A percentile compares a stretch with the other conserved stretches of the same genome.
Conservation (phyloP, 495 filamentous ascomycete species). For the Lepidopterella palustris region DNA sequence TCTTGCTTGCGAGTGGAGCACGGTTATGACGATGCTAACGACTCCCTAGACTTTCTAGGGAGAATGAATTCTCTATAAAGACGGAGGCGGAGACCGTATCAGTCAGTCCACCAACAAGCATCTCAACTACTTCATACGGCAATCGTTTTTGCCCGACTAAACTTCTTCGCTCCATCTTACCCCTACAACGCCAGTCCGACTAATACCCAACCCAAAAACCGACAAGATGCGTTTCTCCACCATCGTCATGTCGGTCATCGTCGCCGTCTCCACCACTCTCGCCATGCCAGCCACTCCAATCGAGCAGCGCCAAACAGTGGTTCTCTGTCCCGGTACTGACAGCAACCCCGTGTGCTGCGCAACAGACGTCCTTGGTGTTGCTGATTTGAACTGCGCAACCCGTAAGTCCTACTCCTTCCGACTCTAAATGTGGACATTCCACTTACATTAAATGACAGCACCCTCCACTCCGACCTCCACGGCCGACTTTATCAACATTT, state of each 20-base stretch:
- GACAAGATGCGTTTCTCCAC: conserved; percentile 40
- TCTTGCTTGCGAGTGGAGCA: neutral
- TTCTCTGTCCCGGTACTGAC: conserved; percentile 18
- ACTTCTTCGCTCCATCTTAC: conserved; percentile 1
- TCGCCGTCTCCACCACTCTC: conserved; percentile 35
- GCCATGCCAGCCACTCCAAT: conserved; percentile 28
- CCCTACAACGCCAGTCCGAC: neutral
- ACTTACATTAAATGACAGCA: conserved; percentile 8
- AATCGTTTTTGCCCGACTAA: neutral
- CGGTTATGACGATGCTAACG: neutral
- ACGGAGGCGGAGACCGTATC: neutral
- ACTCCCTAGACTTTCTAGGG: neutral
- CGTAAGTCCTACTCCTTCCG: conserved; percentile 34
- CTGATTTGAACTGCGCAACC: conserved; percentile 42
- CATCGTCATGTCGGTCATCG: conserved; percentile 31
- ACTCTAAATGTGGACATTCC: neutral
- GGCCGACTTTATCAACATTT: conserved; percentile 30
- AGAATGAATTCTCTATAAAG: neutral
- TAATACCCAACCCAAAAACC: conserved; percentile 12
- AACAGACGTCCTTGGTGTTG: conserved; percentile 43
- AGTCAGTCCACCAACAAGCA: neutral
- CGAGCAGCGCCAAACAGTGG: conserved; percentile 20
- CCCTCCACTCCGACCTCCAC: conserved; percentile 21
- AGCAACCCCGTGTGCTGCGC: conserved; percentile 40
- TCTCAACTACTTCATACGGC: neutral